phyloP scores from a whole-genome alignment of 257 asterid genomes.

The Scutellaria galericulata region DNA sequence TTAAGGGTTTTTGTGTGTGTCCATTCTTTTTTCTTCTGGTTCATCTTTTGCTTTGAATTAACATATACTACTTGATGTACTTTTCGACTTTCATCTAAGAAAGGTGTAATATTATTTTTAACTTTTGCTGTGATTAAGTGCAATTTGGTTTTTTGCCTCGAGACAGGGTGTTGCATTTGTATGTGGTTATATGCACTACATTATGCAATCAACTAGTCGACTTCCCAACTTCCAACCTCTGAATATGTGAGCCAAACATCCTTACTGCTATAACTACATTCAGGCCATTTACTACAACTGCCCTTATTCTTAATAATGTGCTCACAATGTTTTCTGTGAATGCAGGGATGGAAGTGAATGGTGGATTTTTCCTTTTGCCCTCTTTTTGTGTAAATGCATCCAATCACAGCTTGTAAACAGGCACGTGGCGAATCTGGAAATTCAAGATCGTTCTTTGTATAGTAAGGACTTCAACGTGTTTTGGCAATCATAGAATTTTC shows the following conservation, averaged over 20 bases:
- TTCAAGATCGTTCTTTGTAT: slow-evolving; percentile 90
- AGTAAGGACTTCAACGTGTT: slow-evolving; percentile 82
- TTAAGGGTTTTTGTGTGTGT: no score
- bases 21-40: no score
- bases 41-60: neutral
- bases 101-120: neutral
- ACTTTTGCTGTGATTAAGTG: slow-evolving; percentile 3
- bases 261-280: neutral
- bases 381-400: slow-evolving; percentile 83
- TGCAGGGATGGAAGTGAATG: slow-evolving; percentile 98
- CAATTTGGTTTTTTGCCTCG: slow-evolving; percentile 4
- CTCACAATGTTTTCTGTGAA: slow-evolving; percentile 17
- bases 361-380: slow-evolving; percentile 97
- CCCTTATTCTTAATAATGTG: neutral
- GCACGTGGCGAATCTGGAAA: slow-evolving; percentile 93
- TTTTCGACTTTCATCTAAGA: neutral
- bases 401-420: slow-evolving; percentile 88
- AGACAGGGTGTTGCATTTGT: slow-evolving; percentile 80
- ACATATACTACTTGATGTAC: neutral
- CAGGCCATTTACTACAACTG: neutral
- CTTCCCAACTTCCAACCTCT: slow-evolving; percentile 84
- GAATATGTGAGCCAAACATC: slow-evolving; percentile 73
- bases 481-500: slow-evolving; percentile 71
- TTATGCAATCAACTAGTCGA: slow-evolving; percentile 63
- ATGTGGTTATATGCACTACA: slow-evolving; percentile 77